Percentiles rank a stretch among this genome's conserved stretches.
phyloP scores from a whole-genome alignment of 805 yeast species.

The Maudiozyma barnettii region DNA sequence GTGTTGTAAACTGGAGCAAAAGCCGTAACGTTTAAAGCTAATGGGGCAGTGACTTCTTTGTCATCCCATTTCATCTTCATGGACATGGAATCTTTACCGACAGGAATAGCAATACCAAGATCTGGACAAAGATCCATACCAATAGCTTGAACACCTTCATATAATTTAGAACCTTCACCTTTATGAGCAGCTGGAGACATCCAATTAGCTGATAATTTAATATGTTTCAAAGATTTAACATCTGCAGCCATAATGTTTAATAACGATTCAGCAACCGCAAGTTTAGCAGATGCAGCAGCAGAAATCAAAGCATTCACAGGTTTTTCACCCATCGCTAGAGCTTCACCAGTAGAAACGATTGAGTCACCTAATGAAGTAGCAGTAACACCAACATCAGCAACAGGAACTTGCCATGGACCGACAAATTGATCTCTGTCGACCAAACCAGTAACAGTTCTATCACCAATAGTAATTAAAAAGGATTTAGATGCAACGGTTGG shows the following conservation, averaged over 20 bases:
- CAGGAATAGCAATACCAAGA: conserved; percentile 87
- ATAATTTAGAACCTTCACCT: conserved; percentile 91
- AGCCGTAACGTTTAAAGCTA: conserved; percentile 83
- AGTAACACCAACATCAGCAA: conserved; percentile 96
- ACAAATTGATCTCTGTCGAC: conserved; percentile 97
- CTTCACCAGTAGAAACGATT: conserved; percentile 79
- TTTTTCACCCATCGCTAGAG: conserved; percentile 94
- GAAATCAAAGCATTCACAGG: conserved; percentile 84
- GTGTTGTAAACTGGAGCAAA: conserved; percentile 83
- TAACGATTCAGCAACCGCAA: conserved; percentile 92
- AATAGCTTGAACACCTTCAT: conserved; percentile 94
- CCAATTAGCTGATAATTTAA: conserved; percentile 96
- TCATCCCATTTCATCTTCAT: conserved; percentile 98
- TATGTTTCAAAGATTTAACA: conserved; percentile 58
- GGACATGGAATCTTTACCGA: conserved; percentile 98
- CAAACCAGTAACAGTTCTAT: conserved; percentile 93
- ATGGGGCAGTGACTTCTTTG: conserved; percentile 91
- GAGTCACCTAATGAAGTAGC: conserved; percentile 77
- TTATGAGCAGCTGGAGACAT: conserved; percentile 94
- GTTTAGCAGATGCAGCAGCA: conserved; percentile 85
- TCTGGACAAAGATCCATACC: conserved; percentile 92
- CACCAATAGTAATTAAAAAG: conserved; percentile 95
- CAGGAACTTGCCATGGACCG: conserved; percentile 99
- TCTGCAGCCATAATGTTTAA: conserved; percentile 86
- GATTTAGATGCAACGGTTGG: conserved; percentile 95